A percentile compares a stretch with the other conserved stretches of the same genome.
These are phyloP conservation scores for Eragrostis curvula DNA, from an alignment of 176 grass and related monocot genomes.

Conservation along the genomic window DNA sequence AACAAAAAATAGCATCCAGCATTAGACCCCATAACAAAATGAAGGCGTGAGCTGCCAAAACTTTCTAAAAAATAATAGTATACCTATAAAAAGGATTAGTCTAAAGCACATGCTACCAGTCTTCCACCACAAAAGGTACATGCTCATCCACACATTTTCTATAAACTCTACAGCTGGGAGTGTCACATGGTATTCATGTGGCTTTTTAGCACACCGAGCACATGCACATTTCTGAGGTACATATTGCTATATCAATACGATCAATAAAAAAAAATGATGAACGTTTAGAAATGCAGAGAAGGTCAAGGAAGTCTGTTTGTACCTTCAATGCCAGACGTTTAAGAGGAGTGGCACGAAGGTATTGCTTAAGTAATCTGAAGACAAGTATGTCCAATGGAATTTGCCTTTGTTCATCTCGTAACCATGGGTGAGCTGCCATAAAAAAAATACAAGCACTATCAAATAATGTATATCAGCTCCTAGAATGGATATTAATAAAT, in stretches of 20 bases:
- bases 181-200: not conserved
- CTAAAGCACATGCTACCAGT: not conserved
- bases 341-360: constrained; percentile 87
- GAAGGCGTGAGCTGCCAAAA: not conserved
- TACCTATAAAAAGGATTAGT: constrained; percentile 30
- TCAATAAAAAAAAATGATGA: constrained; percentile 25
- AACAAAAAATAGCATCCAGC: constrained; percentile 9
- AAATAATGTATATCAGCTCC: not conserved
- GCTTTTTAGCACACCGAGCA: not conserved
- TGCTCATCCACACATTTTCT: not conserved
- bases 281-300: constrained; percentile 30
- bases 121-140: not conserved
- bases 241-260: constrained; percentile 16
- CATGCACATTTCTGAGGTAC: constrained; percentile 30
- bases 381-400: constrained; percentile 88
- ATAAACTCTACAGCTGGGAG: constrained; percentile 6
- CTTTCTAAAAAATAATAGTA: constrained; percentile 5
- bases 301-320: constrained; percentile 1
- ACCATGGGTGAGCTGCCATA: constrained; percentile 84
- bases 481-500: constrained; percentile 11
- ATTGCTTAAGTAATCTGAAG: constrained; percentile 92
- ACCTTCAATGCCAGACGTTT: constrained; percentile 87
- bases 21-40: not conserved
- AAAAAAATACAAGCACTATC: not conserved
- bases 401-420: constrained; percentile 72